phyloP scores from a whole-genome alignment of 768 basidiomycete genomes.

The Pulveroboletus sp. region DNA sequence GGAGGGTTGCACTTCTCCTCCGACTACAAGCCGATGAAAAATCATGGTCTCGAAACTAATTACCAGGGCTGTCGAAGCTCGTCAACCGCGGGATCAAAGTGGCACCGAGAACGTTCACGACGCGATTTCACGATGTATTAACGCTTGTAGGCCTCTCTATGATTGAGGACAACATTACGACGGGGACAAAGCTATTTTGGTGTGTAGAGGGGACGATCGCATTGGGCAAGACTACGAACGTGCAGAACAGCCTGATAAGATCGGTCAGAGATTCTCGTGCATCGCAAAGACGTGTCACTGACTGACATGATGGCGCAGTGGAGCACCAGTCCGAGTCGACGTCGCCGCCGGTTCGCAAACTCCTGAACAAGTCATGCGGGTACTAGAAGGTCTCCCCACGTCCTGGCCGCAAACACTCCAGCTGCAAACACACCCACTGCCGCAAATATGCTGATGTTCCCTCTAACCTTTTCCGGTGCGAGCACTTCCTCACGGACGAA shows the following conservation, averaged over 20 bases:
- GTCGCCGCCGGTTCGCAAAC: background rate
- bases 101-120: slow-evolving; percentile 13
- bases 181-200: slow-evolving; percentile 16
- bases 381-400: slow-evolving; percentile 76
- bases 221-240: slow-evolving; percentile 3
- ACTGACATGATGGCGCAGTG: slow-evolving; percentile 7
- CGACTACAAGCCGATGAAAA: background rate
- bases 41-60: slow-evolving; percentile 5
- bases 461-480: slow-evolving; percentile 67
- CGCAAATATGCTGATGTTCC: slow-evolving; percentile 67
- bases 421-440: slow-evolving; percentile 64
- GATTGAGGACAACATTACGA: slow-evolving; percentile 17
- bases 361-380: slow-evolving; percentile 40
- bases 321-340: background rate
- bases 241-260: background rate
- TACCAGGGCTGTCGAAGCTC: slow-evolving; percentile 11
- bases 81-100: slow-evolving; percentile 5
- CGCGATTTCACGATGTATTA: slow-evolving; percentile 12
- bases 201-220: slow-evolving; percentile 4
- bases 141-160: slow-evolving; percentile 13
- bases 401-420: slow-evolving; percentile 64
- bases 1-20: background rate
- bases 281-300: background rate
- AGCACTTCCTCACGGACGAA: slow-evolving; percentile 58
- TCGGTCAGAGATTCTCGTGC: background rate